Evolutionary conservation across 164 flowering plant species (phyloP), one percentile per base, ranked within the genome.

Genomic region (Santalum album): DNA sequence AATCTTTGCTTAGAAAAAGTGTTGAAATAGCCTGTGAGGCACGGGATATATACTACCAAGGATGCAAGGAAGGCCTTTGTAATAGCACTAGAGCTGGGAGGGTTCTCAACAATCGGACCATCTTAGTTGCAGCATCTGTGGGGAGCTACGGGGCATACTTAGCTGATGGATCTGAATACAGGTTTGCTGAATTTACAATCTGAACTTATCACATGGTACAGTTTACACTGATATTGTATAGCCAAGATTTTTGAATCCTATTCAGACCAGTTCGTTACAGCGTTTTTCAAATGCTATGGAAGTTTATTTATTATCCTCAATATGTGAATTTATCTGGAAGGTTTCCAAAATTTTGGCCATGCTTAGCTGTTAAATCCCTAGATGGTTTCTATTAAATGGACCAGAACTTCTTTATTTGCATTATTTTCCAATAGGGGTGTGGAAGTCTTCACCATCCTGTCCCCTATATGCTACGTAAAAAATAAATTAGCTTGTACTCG

Each of bases 161-260:
- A 58, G 83, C 86, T 34, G 86, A 81, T 73, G 86, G 86, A 34
- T 81, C 83, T 50, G 86, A 81, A 66, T 81, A 81, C 60, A 76
- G 78, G 86, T 29, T 29, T 29, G 34, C 34, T 9, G 6, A 29
- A 4, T 29, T 9, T 29, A 9, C 34, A 3, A 29, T 29, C 34
- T 29, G 9, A 9, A 29, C 6, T 29, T 29, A 29, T 29, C 34
- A 9, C 9, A 9, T 29, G 34, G 9, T 29, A 29, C 9, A 9
- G 9, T 29, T 29, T n/a, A n/a, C n/a, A n/a, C n/a, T n/a, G n/a
- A n/a, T n/a, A n/a, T n/a, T 3, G 34, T 29, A 29, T 29, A 3
- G 34, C 34, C 9, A 29, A 29, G 9, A 29, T 29, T 29, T 29
- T 29, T 29, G 6, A 29, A 9, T n/a, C n/a, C n/a, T n/a, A n/a